Base-by-base conservation (phyloP, 805 yeast species). In the Suhomyces sp. region DNA sequence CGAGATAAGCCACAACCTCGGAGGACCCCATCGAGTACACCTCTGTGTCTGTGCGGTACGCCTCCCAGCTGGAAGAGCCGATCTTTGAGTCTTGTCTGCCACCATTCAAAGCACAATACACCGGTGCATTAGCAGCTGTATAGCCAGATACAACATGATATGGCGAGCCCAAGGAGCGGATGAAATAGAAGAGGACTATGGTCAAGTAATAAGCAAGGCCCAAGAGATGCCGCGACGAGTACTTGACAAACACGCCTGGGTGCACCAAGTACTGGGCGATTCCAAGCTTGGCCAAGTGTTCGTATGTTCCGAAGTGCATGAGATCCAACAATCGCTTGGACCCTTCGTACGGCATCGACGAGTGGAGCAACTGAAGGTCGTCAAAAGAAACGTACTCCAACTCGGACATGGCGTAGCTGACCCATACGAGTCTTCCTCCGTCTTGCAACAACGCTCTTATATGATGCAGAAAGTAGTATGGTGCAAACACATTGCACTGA, bases 401-500 rank as follows among this genome's bases (percentile, higher is more conserved):
- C 53, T 82, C 82, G 0, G 96, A 84, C 84, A 90, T 88, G 45
- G 89, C 72, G 47, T 96, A 86, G 1, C 96, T 85, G 38, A 93
- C 83, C 97, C 97, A 92, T 1, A 17, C 91, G 15, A 49, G 75
- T 52, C 80, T 80, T 0, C 94, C 91, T 3, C 86, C 85, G 40
- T 73, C 70, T 2, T 76, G 73, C 13, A 91, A 70, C 44, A 82
- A 68, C 3, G 82, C 82, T 36, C 76, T 67, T 13, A 92, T 70
- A 56, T 81, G 84, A 58, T 87, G 88, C 49, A 92, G 77, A 51
- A 93, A 73, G 68, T 84, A 93, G 72, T 88, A 92, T 2, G 98
- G 98, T 0, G 96, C 96, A 71, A 94, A 89, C 7, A 93, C 97
- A 65, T 93, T 93, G 5, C 94, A 94, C 71, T 93, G 96, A 73